Base-by-base conservation (phyloP, 306 rosid genomes). In the Arachis stenosperma region DNA sequence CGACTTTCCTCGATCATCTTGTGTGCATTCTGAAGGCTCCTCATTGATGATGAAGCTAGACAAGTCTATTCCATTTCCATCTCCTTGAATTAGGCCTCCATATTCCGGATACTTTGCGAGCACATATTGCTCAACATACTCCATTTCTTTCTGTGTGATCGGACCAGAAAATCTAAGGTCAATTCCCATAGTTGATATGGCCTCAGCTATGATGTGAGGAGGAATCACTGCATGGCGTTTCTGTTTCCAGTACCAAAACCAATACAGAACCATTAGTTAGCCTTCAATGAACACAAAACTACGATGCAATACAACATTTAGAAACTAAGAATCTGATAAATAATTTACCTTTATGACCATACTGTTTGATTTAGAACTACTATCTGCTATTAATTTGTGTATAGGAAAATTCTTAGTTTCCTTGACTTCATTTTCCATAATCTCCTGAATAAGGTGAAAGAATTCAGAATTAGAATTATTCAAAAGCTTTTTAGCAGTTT, bases 161-260 rank as follows among this genome's bases (percentile, higher is more conserved):
- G 96, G 98, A 56, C 93, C 98, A 15, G 98, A 93, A 91, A 95
- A 93, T 85, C 93, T 87, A 7, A 93, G 73, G 67, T 88, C 98
- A 58, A 92, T 86, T 46, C 88, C 92, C 58, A 90, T 84, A 2
- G 83, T 84, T 70, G 97, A 90, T 53, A 90, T 88, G 56, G 91
- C 93, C 85, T 90, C 92, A 14, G 92, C 96, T 70, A 88, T 80
- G 79, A 90, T 82, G 80, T 90, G 88, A 65, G 96, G 76, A 11
- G 96, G 96, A 58, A 90, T 82, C 79, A 90, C 65, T 30, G 66
- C 71, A 17, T 81, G 83, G 7, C 84, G 84, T 74, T 86, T 88
- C 96, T 90, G 87, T 53, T 78, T 71, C 33, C 33, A 37, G 56
- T 52, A 17, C 29, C n/a, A 73, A 79, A 65, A 33, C 37, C 37